Evolutionary conservation across 257 asterid genomes (phyloP).

Genomic region (Fraxinus quadrangulata): DNA sequence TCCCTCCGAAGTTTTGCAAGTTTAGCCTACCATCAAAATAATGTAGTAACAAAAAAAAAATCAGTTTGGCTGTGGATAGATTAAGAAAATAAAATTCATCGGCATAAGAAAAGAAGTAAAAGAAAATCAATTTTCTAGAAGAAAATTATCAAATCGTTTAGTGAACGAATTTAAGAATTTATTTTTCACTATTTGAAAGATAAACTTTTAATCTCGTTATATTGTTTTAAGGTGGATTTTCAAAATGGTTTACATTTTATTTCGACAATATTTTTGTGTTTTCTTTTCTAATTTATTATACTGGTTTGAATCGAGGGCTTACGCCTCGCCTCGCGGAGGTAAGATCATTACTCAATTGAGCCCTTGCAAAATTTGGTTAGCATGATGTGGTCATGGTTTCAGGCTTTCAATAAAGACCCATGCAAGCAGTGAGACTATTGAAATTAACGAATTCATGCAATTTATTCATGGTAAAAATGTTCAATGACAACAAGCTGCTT

Average conservation of each 20-base stretch:
- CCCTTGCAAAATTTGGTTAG: background rate
- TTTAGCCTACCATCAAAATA: constrained; percentile 63
- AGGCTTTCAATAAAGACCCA: background rate
- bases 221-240: background rate
- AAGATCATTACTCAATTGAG: background rate
- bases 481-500: background rate
- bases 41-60: constrained; percentile 13
- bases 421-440: background rate
- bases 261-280: background rate
- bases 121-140: background rate
- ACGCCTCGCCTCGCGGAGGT: background rate
- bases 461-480: background rate
- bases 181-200: background rate
- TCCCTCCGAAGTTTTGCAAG: constrained; percentile 98
- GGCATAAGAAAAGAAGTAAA: background rate
- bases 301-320: background rate
- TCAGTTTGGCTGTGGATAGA: background rate
- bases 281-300: background rate
- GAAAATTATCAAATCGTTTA: background rate
- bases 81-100: constrained; percentile 1
- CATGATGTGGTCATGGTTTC: background rate
- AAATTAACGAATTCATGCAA: background rate
- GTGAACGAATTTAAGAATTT: background rate
- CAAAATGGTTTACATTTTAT: background rate
- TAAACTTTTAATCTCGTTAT: background rate